Evolutionary conservation across 345 rosid species (phyloP).

Genomic region (Eutrema japonicum): DNA sequence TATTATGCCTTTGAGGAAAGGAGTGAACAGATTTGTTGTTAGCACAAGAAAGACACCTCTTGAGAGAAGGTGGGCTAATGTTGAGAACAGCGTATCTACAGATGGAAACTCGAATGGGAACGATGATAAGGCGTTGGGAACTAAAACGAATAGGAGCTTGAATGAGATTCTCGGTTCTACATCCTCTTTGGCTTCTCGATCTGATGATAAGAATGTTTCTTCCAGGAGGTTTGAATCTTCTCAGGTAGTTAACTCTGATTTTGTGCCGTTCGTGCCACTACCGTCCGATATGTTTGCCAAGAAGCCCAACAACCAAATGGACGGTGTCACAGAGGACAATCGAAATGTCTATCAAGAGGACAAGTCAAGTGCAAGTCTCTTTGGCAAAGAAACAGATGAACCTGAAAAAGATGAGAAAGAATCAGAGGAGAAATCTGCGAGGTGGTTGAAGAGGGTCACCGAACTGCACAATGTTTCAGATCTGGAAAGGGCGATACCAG

Average conservation of each 20-base stretch:
- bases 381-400: conserved; percentile 43
- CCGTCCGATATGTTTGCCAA: conserved; percentile 78
- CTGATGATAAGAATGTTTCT: conserved; percentile 20
- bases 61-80: conserved; percentile 70
- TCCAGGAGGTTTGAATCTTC: conserved; percentile 45
- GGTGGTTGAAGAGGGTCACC: conserved; percentile 73
- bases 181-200: conserved; percentile 39
- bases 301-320: conserved; percentile 45
- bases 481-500: conserved; percentile 47
- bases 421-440: conserved; percentile 57
- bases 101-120: conserved; percentile 33
- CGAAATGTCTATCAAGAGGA: conserved; percentile 31
- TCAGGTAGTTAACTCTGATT: conserved; percentile 49
- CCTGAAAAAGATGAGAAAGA: conserved; percentile 54
- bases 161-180: conserved; percentile 57
- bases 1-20: conserved; percentile 92
- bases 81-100: conserved; percentile 44
- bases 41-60: conserved; percentile 88
- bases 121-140: conserved; percentile 30
- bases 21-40: conserved; percentile 90
- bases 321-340: conserved; percentile 14
- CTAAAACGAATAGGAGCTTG: conserved; percentile 42
- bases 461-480: conserved; percentile 66
- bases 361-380: conserved; percentile 29
- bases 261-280: conserved; percentile 78